Base-by-base conservation (phyloP, 169 alveolate genomes). In the Babesia bovis region DNA sequence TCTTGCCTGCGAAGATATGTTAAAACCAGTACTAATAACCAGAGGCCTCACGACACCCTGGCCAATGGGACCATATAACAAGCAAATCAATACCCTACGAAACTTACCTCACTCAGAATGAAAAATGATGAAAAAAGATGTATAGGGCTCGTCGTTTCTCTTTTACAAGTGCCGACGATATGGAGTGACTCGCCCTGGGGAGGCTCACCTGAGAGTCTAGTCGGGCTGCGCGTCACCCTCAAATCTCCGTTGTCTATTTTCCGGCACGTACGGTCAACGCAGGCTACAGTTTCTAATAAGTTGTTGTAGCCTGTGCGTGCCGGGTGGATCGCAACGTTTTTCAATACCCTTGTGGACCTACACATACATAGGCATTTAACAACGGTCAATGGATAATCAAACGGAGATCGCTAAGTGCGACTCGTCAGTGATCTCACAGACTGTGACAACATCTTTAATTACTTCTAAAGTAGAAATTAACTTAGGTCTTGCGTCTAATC, bases 361-460 rank as follows among this genome's bases (percentile, higher is more conserved):
- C 55, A 47, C 55, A 47, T 47, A 12, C 17, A 12, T 12, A 7
- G 32, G 32, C 17, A 47, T 17, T 12, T 17, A 10, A 3, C 45
- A 26, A 41, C 70, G 41, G 70, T 60, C 35, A 60, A 60, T 60
- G 70, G 70, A 60, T 45, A 38, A 38, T 53, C 56, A 25, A 38
- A 33, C 28, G 5, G 70, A 26, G 57, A 23, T 60, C 56, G 57
- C 70, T 21, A 33, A 60, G 1, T 10, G 70, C 57, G 70, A 28
- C 70, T 1, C 70, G 3, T 6, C 10, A 10, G 56, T 23, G 19
- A 19, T 38, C 70, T 28, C 57, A 2, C 70, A 60, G 35, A 60
- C 70, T 3, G 56, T 66, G 32, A 60, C 81, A 7, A 76, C 85
- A 25, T 56, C 85, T n/a, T 47, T 76, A 19, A 44, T 76, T n/a